phyloP scores from a whole-genome alignment of 345 rosid genomes.

The Adansonia digitata region DNA sequence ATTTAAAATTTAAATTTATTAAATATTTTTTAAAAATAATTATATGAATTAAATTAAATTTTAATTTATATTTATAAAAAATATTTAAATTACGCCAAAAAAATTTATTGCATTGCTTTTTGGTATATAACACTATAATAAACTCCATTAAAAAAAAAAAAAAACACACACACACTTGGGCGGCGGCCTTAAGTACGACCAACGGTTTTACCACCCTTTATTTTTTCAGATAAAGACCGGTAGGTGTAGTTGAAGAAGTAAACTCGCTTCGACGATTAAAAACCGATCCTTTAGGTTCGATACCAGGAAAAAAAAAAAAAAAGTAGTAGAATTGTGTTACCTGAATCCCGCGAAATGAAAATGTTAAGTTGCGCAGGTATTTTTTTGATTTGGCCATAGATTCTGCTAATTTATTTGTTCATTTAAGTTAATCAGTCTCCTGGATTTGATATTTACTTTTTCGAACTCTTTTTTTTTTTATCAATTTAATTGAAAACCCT shows the following conservation, averaged over 20 bases:
- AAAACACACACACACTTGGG: too few relatives aligned
- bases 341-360: neutral
- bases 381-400: neutral
- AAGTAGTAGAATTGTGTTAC: neutral
- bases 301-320: neutral
- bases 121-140: too few relatives aligned
- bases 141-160: too few relatives aligned
- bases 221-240: neutral
- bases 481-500: neutral
- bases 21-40: too few relatives aligned
- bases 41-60: too few relatives aligned
- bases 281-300: neutral
- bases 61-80: too few relatives aligned
- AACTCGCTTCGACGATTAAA: neutral
- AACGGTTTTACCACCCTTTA: neutral
- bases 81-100: too few relatives aligned
- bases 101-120: too few relatives aligned
- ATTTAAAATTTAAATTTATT: too few relatives aligned
- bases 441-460: neutral
- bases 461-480: neutral
- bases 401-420: neutral
- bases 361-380: slow-evolving; percentile 5
- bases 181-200: neutral
- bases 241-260: neutral
- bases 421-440: neutral